Base-by-base conservation (phyloP, 371 early-diverging fungal genomes). In the Syncephalastrum monosporum region DNA sequence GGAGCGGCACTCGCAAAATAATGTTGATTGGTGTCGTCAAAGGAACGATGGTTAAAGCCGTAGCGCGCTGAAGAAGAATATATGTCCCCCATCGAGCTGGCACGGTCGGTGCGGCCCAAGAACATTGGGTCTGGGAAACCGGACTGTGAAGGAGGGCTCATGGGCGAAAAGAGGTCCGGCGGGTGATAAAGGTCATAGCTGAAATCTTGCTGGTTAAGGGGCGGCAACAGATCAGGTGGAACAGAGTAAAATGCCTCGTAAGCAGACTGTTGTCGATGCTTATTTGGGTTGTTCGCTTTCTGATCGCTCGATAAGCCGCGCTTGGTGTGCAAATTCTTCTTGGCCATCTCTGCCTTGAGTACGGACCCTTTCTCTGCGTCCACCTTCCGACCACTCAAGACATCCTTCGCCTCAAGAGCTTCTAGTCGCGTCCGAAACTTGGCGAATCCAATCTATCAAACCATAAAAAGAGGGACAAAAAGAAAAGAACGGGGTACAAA, bases 341-440 rank as follows among this genome's bases (percentile, higher is more conserved):
- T 94, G 23, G 94, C 94, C 86, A 94, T 87, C 69, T 95, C 94
- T 6, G 94, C 93, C 74, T 93, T 94, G 50, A 96, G 83, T 24
- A 90, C 68, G 21, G 83, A 86, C 14, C 89, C 89, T 27, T 81
- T 80, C 57, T 95, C 93, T 15, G 87, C 83, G 63, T 96, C 95
- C 14, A 94, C 87, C 60, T 83, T 85, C 49, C 93, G 84, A 3
- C 95, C 95, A 38, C 80, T 92, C 33, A 96, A 77, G 25, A 90
- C 75, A 57, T 92, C 88, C 42, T 89, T 80, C 15, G 96, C 95
- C 58, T 90, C 86, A 27, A 91, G 71, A 0, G 96, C 95, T 53
- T 93, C 91, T 41, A 81, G 60, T n/a, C 89, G 85, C 19, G 92
- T 82, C 51, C 88, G 85, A 68, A 96, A 96, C 68, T 94, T 94